A percentile compares a stretch with the other conserved stretches of the same genome.
Conservation (phyloP, 441 rosid species). For the Cnidoscolus chayamansa region DNA sequence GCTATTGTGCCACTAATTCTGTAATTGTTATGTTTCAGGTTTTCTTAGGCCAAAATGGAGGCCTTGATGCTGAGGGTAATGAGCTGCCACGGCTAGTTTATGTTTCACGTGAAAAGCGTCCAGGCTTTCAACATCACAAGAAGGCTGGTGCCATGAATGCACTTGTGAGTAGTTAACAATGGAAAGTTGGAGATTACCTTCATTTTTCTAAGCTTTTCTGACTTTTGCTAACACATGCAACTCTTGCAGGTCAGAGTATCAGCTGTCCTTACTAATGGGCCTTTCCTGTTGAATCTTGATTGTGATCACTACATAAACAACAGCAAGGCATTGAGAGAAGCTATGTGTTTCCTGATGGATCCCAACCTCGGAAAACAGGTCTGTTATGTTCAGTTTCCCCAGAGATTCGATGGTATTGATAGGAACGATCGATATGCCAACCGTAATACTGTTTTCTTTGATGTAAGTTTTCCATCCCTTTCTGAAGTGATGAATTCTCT, state of each 20-base stretch:
- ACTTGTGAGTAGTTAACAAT: conserved; percentile 53
- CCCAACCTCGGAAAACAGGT: conserved; percentile 94
- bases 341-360: conserved; percentile 98
- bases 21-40: conserved; percentile 47
- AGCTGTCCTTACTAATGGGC: conserved; percentile 97
- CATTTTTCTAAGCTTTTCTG: conserved; percentile 14
- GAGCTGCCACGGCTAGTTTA: conserved; percentile 94
- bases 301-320: conserved; percentile 99
- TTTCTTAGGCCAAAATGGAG: conserved; percentile 96
- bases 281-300: conserved; percentile 97
- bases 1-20: conserved; percentile 5
- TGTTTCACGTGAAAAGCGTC: conserved; percentile 98
- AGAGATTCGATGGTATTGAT: conserved; percentile 97
- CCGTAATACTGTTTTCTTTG: conserved; percentile 95
- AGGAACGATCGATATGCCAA: conserved; percentile 91
- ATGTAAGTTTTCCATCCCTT: conserved; percentile 52
- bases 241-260: conserved; percentile 84
- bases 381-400: conserved; percentile 97
- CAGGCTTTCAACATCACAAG: conserved; percentile 97
- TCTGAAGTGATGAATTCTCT: conserved; percentile 11
- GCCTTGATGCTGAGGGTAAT: conserved; percentile 93
- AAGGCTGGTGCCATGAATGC: conserved; percentile 99
- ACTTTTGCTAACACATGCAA: conserved; percentile 8
- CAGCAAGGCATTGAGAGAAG: conserved; percentile 95
- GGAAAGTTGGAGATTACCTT: conserved; percentile 4